Evolutionary conservation across 345 rosid species (phyloP).

Genomic region (Dimocarpus longan): DNA sequence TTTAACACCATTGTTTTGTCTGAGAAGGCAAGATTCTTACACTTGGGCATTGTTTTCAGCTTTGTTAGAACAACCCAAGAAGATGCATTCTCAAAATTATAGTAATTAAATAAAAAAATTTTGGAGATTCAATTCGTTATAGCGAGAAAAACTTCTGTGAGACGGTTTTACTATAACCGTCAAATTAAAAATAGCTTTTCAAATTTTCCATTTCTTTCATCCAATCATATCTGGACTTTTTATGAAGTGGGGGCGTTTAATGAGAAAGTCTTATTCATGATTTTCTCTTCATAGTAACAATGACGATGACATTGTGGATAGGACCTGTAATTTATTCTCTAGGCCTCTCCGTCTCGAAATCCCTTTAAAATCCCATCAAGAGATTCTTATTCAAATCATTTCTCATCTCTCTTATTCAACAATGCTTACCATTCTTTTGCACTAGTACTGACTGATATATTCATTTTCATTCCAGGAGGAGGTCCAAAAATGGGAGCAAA

Average conservation of each 20-base stretch:
- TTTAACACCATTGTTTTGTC: slow-evolving; percentile 9
- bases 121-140: background rate
- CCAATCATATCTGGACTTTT: background rate
- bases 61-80: slow-evolving; percentile 6
- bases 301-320: background rate
- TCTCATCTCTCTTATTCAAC: background rate
- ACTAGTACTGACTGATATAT: background rate
- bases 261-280: background rate
- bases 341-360: slow-evolving; percentile 8
- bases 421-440: background rate
- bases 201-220: background rate
- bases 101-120: background rate
- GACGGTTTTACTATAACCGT: background rate
- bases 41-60: background rate
- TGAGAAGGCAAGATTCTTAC: background rate
- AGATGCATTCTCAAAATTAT: background rate
- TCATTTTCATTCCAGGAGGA: background rate
- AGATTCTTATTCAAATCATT: background rate
- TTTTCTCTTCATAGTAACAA: background rate
- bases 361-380: slow-evolving; percentile 5
- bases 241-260: too few species aligned
- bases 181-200: too few species aligned
- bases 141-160: background rate
- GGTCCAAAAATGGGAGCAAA: slow-evolving; percentile 31
- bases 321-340: background rate